A percentile compares a stretch with the other conserved stretches of the same genome.
Evolutionary conservation across 2,329 filamentous ascomycete species (phyloP).

Genomic region (Juglanconis juglandina): DNA sequence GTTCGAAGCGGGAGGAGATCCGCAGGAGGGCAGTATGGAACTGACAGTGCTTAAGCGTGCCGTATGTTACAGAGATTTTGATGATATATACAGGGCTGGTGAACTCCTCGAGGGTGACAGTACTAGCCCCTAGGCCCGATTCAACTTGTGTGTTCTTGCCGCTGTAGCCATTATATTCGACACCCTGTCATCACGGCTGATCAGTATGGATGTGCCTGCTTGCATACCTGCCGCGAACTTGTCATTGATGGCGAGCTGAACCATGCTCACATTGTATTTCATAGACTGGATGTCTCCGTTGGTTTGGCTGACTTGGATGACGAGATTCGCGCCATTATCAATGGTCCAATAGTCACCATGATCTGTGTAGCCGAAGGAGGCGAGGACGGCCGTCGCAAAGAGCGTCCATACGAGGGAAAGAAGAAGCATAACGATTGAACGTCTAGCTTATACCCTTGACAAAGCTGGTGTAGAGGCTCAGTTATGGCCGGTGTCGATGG

Average conservation of each 20-base stretch:
- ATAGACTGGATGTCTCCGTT: slow-evolving; percentile 34
- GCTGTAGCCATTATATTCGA: slow-evolving; percentile 30
- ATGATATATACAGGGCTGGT: slow-evolving; percentile 28
- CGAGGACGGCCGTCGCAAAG: slow-evolving; percentile 29
- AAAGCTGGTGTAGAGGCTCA: neutral
- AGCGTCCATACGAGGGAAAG: slow-evolving; percentile 25
- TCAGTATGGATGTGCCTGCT: neutral
- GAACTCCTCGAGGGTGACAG: slow-evolving; percentile 25
- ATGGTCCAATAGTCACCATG: slow-evolving; percentile 36
- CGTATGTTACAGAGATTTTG: slow-evolving; percentile 32
- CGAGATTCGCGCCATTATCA: slow-evolving; percentile 29
- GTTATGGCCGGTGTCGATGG: neutral
- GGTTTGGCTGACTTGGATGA: slow-evolving; percentile 33
- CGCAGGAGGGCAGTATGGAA: neutral
- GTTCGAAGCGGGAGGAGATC: neutral
- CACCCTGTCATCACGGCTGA: slow-evolving; percentile 19
- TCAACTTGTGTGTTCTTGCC: slow-evolving; percentile 32
- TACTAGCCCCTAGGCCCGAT: slow-evolving; percentile 29
- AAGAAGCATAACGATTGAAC: slow-evolving; percentile 24
- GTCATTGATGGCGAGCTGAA: neutral
- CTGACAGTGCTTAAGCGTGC: slow-evolving; percentile 30
- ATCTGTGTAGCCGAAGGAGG: slow-evolving; percentile 38
- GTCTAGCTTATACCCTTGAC: neutral
- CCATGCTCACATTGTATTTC: slow-evolving; percentile 23
- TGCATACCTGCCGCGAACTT: too few relatives aligned